Base-by-base conservation (phyloP, 345 rosid genomes). In the Brassica nigra region DNA sequence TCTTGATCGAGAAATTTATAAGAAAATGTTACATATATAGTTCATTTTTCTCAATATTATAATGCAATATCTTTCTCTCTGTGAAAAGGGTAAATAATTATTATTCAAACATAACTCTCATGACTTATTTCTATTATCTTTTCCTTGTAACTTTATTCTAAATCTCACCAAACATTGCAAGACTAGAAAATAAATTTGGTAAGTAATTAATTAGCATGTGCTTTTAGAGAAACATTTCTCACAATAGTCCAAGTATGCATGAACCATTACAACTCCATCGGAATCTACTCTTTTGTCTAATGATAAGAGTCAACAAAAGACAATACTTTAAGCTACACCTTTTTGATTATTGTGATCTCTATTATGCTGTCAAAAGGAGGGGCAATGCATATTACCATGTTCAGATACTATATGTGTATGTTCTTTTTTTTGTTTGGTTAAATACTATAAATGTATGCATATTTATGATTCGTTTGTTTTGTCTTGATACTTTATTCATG, bases 201-300 rank as follows among this genome's bases (percentile, higher is more conserved):
- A 52, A 63, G 29, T 69, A 59, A 20, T 52, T 18, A 62, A 62
- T 75, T 49, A 62, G 62, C 71, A 80, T 75, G 83, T 74, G 79
- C 36, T 34, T 73, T 68, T 37, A 62, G 42, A 79, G 33, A 42
- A 67, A 47, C 33, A 9, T 65, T 68, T 73, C 70, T 34, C 47
- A 67, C 64, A 67, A 49, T 49, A 66, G 74, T 73, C 82, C 78
- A 73, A 73, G 64, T 79, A 67, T 79, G 78, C 77, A 79, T 73
- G 78, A 73, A 79, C 68, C 78, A 67, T 33, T 67, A 42, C 74
- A 47, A 4, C 49, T 31, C 62, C 63, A 61, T 42, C 15, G 44
- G 62, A 58, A 57, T 66, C 62, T 78, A 47, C 15, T 14, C 23
- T 68, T 79, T 73, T 57, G 31, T 30, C 68, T 42, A 66, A 66